These are phyloP conservation scores for Cercospora nicotianae DNA, from an alignment of 2,329 filamentous ascomycete species.

Conservation along the genomic window DNA sequence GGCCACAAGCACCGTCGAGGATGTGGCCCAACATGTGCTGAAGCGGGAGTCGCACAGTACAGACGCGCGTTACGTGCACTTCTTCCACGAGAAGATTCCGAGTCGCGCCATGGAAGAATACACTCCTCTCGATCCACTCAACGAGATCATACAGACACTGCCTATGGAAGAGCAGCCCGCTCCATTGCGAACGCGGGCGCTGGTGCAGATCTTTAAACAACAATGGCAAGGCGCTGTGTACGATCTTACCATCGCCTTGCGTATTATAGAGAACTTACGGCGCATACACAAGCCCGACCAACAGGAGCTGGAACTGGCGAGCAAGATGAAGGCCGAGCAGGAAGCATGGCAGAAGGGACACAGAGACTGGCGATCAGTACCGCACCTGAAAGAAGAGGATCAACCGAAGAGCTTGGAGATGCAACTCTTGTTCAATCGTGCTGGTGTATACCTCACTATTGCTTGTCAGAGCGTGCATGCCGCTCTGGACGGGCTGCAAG, in stretches of 20 bases:
- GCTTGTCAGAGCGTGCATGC: constrained; percentile 65
- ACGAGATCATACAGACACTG: constrained; percentile 65
- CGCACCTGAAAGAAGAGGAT: constrained; percentile 59
- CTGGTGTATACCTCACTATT: constrained; percentile 68
- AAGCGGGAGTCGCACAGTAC: constrained; percentile 65
- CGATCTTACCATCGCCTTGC: constrained; percentile 69
- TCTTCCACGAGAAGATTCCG: constrained; percentile 88
- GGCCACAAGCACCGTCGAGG: constrained; percentile 72
- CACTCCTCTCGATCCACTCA: constrained; percentile 66
- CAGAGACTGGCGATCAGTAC: constrained; percentile 52
- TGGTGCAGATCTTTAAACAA: constrained; percentile 73
- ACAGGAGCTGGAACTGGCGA: constrained; percentile 56
- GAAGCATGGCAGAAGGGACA: constrained; percentile 41
- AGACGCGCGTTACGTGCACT: constrained; percentile 85
- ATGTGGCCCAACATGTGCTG: constrained; percentile 71
- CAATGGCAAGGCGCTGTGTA: constrained; percentile 68
- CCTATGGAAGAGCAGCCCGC: constrained; percentile 66
- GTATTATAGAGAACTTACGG: constrained; percentile 49
- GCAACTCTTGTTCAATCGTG: constrained; percentile 76
- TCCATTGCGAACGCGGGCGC: constrained; percentile 69
- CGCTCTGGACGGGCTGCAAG: constrained; percentile 54
- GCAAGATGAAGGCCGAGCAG: constrained; percentile 43
- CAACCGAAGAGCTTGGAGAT: constrained; percentile 74
- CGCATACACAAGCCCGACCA: constrained; percentile 49
- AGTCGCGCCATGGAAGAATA: constrained; percentile 70